Conservation (phyloP, 352 stramenopile genomes). For the Pythium sukuiense region DNA sequence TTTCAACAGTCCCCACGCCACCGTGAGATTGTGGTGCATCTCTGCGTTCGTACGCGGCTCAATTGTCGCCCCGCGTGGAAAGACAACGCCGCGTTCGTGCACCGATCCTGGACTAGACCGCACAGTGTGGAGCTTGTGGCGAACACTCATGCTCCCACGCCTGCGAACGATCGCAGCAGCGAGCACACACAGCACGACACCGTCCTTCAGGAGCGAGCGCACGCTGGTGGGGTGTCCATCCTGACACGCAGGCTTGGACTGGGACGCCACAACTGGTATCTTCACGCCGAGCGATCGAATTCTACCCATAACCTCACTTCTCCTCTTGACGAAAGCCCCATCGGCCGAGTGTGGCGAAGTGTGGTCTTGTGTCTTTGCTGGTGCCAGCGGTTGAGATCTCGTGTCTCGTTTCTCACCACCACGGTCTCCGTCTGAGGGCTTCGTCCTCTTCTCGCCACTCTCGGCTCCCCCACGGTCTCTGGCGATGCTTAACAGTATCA, state of each 20-base stretch:
- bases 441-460: no score
- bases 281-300: background rate
- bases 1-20: slow-evolving; percentile 4
- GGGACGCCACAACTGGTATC: background rate
- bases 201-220: background rate
- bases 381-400: no score
- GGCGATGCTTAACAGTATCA: no score
- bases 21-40: slow-evolving; percentile 15
- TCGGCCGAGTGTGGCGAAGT: no score
- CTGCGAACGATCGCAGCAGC: slow-evolving; percentile 5
- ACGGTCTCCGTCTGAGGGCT: no score
- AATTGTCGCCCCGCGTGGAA: slow-evolving; percentile 3
- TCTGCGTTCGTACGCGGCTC: slow-evolving; percentile 13
- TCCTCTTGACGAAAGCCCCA: background rate
- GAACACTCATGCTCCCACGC: slow-evolving; percentile 13
- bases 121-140: slow-evolving; percentile 15
- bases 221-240: background rate
- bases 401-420: no score
- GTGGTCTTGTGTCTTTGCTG: background rate
- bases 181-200: slow-evolving; percentile 16
- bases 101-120: background rate
- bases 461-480: no score
- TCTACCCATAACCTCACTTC: background rate
- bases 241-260: no score
- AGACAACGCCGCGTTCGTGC: slow-evolving; percentile 1